A percentile compares a stretch with the other conserved stretches of the same genome.
Conservation (phyloP, 2,329 filamentous ascomycete genomes). For the Pseudonectria buxi region DNA sequence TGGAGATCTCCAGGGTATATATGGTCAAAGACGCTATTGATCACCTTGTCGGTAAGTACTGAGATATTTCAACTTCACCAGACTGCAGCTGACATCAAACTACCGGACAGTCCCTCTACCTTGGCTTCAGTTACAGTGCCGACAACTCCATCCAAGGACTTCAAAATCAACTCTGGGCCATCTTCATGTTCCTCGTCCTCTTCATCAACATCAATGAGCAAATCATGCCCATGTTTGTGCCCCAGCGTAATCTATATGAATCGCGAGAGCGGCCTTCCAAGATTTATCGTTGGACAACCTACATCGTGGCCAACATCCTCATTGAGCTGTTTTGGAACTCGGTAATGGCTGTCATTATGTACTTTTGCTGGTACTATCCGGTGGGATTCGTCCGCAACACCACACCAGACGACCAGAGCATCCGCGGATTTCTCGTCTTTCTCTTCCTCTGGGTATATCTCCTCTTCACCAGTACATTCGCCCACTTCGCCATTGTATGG, state of each 20-base stretch:
- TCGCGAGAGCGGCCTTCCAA: constrained; percentile 61
- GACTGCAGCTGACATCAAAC: not conserved
- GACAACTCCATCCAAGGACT: constrained; percentile 50
- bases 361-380: constrained; percentile 23
- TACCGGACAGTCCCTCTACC: constrained; percentile 42
- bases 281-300: constrained; percentile 41
- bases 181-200: constrained; percentile 64
- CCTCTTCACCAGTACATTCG: constrained; percentile 21
- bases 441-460: constrained; percentile 19
- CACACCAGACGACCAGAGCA: constrained; percentile 10
- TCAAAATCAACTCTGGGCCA: constrained; percentile 61
- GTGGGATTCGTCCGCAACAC: constrained; percentile 22
- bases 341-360: constrained; percentile 16
- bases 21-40: constrained; percentile 44
- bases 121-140: constrained; percentile 60
- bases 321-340: constrained; percentile 19
- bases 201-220: constrained; percentile 54
- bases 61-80: too few relatives aligned
- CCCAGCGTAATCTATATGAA: constrained; percentile 60
- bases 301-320: constrained; percentile 17
- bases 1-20: constrained; percentile 48
- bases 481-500: constrained; percentile 18
- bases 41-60: constrained; percentile 15
- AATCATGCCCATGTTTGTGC: constrained; percentile 65
- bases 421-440: constrained; percentile 20